Evolutionary conservation across 352 stramenopile genomes (phyloP), one percentile per base, ranked within the genome.

Genomic region (Pythium aristosporum): DNA sequence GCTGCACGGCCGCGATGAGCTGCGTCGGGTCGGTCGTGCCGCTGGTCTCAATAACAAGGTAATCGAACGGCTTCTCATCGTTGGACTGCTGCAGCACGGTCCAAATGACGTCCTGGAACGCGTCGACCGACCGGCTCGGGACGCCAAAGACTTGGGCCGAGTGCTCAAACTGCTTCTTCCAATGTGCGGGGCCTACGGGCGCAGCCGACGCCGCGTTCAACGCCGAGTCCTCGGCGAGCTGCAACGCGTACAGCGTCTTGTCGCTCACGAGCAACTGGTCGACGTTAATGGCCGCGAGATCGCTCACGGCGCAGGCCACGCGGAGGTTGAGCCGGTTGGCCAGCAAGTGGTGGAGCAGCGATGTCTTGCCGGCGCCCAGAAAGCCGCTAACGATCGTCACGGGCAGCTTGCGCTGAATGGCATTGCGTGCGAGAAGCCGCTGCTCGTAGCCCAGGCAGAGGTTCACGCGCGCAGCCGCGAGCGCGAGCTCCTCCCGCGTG

Each of bases 61-160:
- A 92, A 69, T 92, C 83, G n/a, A 89, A 82, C n/a, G 59, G 57
- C 60, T 72, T 68, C 42, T 87, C 62, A 51, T 71, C 25, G 25
- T 30, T 30, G 3, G 25, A 37, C 63, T 87, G 57, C 46, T 80
- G 62, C 18, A 87, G 64, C 37, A 76, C 73, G 21, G 68, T 79
- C 75, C 87, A 91, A 37, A 91, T 83, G 5, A 87, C 74, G 69
- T 89, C 79, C 61, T 91, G 87, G 59, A 96, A 92, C 23, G 76
- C 73, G 30, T 82, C 69, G 3, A 76, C 73, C 15, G 75, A 63
- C 23, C 68, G 57, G 46, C 55, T 74, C 42, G 61, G 20, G 23
- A 80, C 54, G 20, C 67, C 72, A 36, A 81, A 86, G 13, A 82
- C 62, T 39, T 71, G 43, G 12, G 71, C 42, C 4, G 30, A 36